These are phyloP conservation scores for Cordyceps tenuipes DNA, from an alignment of 2,329 filamentous ascomycete species.

Conservation along the genomic window DNA sequence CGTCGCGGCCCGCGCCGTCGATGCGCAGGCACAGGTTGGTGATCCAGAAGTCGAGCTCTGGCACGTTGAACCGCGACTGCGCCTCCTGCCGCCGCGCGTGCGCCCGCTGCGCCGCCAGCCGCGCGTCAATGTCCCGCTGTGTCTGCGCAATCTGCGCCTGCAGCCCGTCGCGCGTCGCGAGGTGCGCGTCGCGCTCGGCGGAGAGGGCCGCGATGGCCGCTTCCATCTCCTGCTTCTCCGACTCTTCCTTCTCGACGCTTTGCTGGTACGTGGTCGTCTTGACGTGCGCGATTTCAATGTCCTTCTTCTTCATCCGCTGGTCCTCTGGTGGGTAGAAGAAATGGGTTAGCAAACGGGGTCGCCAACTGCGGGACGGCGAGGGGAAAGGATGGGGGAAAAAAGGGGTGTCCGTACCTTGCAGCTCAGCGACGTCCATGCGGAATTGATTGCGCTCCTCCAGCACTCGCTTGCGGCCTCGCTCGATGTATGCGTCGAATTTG, in stretches of 20 bases:
- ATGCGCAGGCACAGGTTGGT: constrained; percentile 81
- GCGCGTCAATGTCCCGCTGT: constrained; percentile 60
- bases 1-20: constrained; percentile 76
- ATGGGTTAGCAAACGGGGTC: not conserved
- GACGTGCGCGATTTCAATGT: constrained; percentile 73
- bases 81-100: constrained; percentile 69
- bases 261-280: constrained; percentile 65
- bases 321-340: constrained; percentile 49
- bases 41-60: constrained; percentile 94
- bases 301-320: constrained; percentile 78
- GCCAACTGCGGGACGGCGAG: not conserved
- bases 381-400: too few relatives aligned
- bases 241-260: constrained; percentile 66
- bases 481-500: constrained; percentile 89
- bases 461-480: constrained; percentile 79
- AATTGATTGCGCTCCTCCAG: constrained; percentile 93
- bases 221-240: constrained; percentile 70
- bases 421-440: constrained; percentile 77
- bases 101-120: constrained; percentile 62
- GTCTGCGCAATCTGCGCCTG: constrained; percentile 56
- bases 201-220: constrained; percentile 49
- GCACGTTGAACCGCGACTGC: constrained; percentile 81
- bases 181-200: constrained; percentile 52
- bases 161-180: constrained; percentile 47
- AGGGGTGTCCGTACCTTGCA: constrained; percentile 57